These are phyloP conservation scores for Pachysandra terminalis DNA, from an alignment of 164 flowering plant species.

Conservation along the genomic window DNA sequence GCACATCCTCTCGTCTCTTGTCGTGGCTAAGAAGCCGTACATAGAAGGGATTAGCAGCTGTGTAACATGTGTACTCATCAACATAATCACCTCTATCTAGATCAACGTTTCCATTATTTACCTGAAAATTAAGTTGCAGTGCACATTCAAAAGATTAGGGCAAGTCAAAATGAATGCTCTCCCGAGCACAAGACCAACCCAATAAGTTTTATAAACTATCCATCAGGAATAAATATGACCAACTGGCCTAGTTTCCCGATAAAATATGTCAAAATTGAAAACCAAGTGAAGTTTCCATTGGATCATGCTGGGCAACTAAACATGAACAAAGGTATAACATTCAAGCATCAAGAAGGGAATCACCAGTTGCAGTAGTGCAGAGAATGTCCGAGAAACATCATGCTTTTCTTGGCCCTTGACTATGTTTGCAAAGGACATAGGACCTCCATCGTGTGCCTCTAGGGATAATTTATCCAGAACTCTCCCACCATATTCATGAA, in stretches of 20 bases:
- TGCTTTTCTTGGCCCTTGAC: constrained; percentile 74
- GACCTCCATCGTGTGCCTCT: constrained; percentile 30
- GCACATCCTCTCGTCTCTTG: constrained; percentile 26
- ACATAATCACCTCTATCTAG: constrained; percentile 36
- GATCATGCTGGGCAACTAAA: not conserved
- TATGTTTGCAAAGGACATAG: constrained; percentile 63
- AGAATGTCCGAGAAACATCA: constrained; percentile 84
- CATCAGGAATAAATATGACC: too few relatives aligned
- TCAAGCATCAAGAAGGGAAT: constrained; percentile 9
- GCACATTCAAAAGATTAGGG: too few relatives aligned
- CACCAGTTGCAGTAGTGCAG: constrained; percentile 94
- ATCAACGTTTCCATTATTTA: constrained; percentile 77
- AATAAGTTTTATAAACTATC: too few relatives aligned
- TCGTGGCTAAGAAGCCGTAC: constrained; percentile 44
- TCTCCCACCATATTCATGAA: constrained; percentile 75
- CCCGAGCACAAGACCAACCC: too few relatives aligned
- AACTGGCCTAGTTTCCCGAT: too few relatives aligned
- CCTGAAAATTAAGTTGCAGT: constrained; percentile 65
- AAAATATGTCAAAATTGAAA: too few relatives aligned
- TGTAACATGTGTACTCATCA: constrained; percentile 46
- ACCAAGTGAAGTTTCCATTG: not conserved
- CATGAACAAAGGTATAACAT: not conserved
- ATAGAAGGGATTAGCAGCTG: constrained; percentile 64
- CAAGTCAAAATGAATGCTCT: too few relatives aligned
- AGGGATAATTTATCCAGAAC: constrained; percentile 56